These are phyloP conservation scores for Peronospora farinosa DNA, from an alignment of 352 stramenopile species.

Conservation along the genomic window DNA sequence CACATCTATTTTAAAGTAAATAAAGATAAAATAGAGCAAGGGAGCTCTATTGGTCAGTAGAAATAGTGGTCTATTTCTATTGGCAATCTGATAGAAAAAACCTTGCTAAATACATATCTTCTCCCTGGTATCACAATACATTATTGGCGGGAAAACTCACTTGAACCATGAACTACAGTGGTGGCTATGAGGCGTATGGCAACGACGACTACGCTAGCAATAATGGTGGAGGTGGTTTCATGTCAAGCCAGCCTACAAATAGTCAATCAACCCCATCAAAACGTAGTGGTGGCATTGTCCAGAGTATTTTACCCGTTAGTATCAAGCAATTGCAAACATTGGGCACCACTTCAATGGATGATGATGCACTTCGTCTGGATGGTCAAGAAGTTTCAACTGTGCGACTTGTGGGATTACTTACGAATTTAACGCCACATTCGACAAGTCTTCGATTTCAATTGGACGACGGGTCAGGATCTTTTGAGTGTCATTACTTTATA, in stretches of 20 bases:
- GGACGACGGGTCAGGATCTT: slow-evolving; percentile 91
- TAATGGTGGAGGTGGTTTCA: slow-evolving; percentile 57
- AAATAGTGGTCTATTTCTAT: too few relatives aligned
- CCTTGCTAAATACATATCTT: too few relatives aligned
- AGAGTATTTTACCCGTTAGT: slow-evolving; percentile 91
- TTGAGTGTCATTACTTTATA: slow-evolving; percentile 90
- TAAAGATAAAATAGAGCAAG: too few relatives aligned
- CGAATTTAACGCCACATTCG: slow-evolving; percentile 64
- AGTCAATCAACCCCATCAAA: slow-evolving; percentile 55
- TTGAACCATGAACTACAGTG: slow-evolving; percentile 47
- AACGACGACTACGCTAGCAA: slow-evolving; percentile 46
- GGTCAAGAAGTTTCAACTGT: slow-evolving; percentile 84
- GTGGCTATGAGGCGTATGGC: slow-evolving; percentile 68
- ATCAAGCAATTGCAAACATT: slow-evolving; percentile 78
- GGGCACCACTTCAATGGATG: slow-evolving; percentile 23
- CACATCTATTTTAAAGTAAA: too few relatives aligned
- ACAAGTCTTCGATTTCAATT: slow-evolving; percentile 90
- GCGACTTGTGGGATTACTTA: slow-evolving; percentile 85
- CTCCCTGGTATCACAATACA: too few relatives aligned
- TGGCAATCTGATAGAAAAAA: too few relatives aligned
- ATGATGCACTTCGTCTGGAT: slow-evolving; percentile 85
- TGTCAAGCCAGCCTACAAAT: slow-evolving; percentile 45
- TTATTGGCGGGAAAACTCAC: background rate
- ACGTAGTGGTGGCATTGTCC: slow-evolving; percentile 33
- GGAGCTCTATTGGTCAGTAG: too few relatives aligned